Evolutionary conservation across 2,329 filamentous ascomycete genomes (phyloP).

Genomic region (Microdochium nivale): DNA sequence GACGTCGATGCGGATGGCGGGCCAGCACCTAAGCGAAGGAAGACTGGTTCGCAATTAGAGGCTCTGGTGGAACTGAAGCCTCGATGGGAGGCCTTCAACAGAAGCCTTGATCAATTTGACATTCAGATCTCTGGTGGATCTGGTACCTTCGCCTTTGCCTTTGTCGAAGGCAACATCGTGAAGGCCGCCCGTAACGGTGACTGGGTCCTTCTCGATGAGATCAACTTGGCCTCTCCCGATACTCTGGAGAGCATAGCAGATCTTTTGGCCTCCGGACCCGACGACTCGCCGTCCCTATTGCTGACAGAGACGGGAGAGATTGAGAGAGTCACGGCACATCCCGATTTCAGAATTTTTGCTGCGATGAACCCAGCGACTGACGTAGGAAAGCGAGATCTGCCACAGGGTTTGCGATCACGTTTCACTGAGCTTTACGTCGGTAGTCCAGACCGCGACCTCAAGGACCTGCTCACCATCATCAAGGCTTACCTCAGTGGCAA

Average conservation of each 20-base stretch:
- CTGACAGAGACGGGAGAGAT: conserved; percentile 91
- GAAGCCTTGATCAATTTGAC: conserved; percentile 69
- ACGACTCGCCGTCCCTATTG: conserved; percentile 70
- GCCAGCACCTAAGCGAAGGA: conserved; percentile 61
- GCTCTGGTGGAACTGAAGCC: conserved; percentile 47
- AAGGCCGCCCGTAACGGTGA: conserved; percentile 94
- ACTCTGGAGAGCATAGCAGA: conserved; percentile 91
- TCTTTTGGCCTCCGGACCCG: conserved; percentile 65
- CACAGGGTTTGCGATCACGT: conserved; percentile 76
- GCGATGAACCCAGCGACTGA: conserved; percentile 99
- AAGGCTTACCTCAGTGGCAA: conserved; percentile 74
- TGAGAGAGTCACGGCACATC: conserved; percentile 80
- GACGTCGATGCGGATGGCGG: conserved; percentile 34
- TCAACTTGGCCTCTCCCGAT: conserved; percentile 91
- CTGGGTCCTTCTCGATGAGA: conserved; percentile 95
- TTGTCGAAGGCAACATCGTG: conserved; percentile 91
- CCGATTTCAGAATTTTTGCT: conserved; percentile 90
- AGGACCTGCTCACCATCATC: conserved; percentile 82
- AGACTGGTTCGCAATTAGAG: conserved; percentile 59
- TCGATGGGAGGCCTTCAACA: conserved; percentile 74
- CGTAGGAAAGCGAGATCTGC: conserved; percentile 89
- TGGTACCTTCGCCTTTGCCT: conserved; percentile 82
- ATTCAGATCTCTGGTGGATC: conserved; percentile 66
- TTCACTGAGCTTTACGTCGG: conserved; percentile 96
- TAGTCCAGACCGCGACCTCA: conserved; percentile 77